phyloP scores from a whole-genome alignment of 2,329 filamentous ascomycete genomes.

The Volutella citrinella region DNA sequence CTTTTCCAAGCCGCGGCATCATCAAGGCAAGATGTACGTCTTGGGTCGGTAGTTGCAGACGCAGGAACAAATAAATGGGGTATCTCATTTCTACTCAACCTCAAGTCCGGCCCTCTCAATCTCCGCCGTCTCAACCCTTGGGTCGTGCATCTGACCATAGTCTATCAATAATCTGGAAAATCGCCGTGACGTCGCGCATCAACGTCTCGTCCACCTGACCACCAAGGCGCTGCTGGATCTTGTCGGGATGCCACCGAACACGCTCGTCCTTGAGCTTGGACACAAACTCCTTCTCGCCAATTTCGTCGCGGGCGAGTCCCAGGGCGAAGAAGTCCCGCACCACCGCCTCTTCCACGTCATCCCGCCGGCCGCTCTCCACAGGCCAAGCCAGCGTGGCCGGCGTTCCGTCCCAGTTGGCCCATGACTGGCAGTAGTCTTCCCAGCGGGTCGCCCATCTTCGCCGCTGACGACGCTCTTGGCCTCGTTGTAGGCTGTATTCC shows the following conservation, averaged over 20 bases:
- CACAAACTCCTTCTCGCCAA: slow-evolving; percentile 44
- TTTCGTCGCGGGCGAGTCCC: slow-evolving; percentile 40
- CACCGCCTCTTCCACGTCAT: slow-evolving; percentile 54
- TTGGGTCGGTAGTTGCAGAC: too few species aligned
- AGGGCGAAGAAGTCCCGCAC: slow-evolving; percentile 68
- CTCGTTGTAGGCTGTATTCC: slow-evolving; percentile 65
- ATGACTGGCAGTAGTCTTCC: slow-evolving; percentile 61
- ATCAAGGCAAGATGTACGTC: too few species aligned
- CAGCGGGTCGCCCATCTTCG: slow-evolving; percentile 59
- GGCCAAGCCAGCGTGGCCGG: slow-evolving; percentile 65
- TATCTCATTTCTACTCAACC: slow-evolving; percentile 9
- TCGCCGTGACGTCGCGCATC: slow-evolving; percentile 77
- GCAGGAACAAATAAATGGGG: slow-evolving; percentile 7
- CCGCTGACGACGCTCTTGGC: slow-evolving; percentile 58
- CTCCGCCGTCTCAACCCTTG: slow-evolving; percentile 23
- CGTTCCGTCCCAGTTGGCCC: slow-evolving; percentile 54
- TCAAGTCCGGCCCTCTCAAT: not conserved
- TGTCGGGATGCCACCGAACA: slow-evolving; percentile 95
- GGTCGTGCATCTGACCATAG: slow-evolving; percentile 67
- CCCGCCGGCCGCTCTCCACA: slow-evolving; percentile 54
- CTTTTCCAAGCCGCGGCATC: too few species aligned
- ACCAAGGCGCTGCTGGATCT: slow-evolving; percentile 87
- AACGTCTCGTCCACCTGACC: slow-evolving; percentile 66
- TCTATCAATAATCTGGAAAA: slow-evolving; percentile 86
- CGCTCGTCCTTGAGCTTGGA: slow-evolving; percentile 74